Evolutionary conservation across 2,329 filamentous ascomycete species (phyloP), one percentile per base, ranked within the genome.

Genomic region (Exophiala mesophila): DNA sequence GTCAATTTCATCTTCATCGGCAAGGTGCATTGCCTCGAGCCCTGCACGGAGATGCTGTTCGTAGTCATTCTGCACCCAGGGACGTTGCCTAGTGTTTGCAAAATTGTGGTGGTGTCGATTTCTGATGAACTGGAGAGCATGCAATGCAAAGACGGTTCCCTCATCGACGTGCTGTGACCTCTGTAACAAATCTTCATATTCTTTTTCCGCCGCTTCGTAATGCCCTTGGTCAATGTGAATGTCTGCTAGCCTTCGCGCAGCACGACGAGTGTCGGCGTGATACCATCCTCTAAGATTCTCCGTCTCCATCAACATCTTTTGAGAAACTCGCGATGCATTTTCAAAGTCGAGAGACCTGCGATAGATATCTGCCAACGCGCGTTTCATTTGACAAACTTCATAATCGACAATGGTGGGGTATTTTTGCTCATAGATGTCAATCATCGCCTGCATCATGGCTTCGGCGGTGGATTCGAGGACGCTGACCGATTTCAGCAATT

Each of bases 161-260:
- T 36, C 33, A 17, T 36, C 33, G 9, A 36, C 19, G 5, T 17
- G 13, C 8, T 9, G 9, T 8, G 33, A 17, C 30, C 30, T 13
- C 8, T 13, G n/a, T 6, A 36, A 19, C 8, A 36, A 9, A 8
- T 36, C 33, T 20, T 21, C 13, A 17, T 36, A 36, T n/a, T n/a
- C 33, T n/a, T 20, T 21, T 36, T 20, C 13, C 5, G 33, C 33
- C 6, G 9, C 8, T 5, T 36, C 33, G 13, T n/a, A 19, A 8
- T 20, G 13, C 8, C 33, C 33, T 13, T 36, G 33, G 13, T 36
- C 33, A 16, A 36, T 20, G 18, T 36, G 19, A 17, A 19, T 36
- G 13, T 41, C 20, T n/a, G 13, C 29, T 4, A 35, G 21, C 16
- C 39, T 6, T 21, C 39, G 16, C 23, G 13, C 30, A 36, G 32